phyloP scores from a whole-genome alignment of 2,329 filamentous ascomycete genomes.

The Kalmusia sp. region DNA sequence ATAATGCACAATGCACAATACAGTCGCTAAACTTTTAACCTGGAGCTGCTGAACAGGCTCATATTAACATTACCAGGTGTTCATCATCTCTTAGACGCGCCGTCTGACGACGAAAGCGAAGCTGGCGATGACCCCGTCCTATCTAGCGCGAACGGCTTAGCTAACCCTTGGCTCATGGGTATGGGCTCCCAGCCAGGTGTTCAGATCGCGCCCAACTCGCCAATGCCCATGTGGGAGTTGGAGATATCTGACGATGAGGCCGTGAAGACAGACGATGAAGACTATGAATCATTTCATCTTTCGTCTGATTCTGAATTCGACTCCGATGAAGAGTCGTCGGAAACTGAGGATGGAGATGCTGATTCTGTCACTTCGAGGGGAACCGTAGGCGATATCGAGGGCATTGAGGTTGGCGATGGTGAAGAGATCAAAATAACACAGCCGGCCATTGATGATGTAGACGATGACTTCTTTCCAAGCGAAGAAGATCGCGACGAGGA shows the following conservation, averaged over 20 bases:
- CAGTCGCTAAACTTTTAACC: too few relatives aligned
- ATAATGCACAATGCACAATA: too few relatives aligned
- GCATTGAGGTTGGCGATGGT: conserved; percentile 76
- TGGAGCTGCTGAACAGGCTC: background rate
- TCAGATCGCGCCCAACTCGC: conserved; percentile 36
- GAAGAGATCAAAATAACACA: conserved; percentile 86
- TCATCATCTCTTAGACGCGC: conserved; percentile 87
- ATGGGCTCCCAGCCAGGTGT: conserved; percentile 46
- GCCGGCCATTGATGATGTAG: conserved; percentile 86
- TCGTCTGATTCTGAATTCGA: conserved; percentile 66
- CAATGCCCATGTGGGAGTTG: conserved; percentile 46
- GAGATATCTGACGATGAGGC: conserved; percentile 64
- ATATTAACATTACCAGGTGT: conserved; percentile 54
- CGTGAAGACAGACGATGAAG: conserved; percentile 48
- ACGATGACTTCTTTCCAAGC: conserved; percentile 82
- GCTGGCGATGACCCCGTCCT: conserved; percentile 47
- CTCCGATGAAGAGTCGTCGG: conserved; percentile 38
- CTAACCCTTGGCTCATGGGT: conserved; percentile 44
- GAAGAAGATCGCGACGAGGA: conserved; percentile 78
- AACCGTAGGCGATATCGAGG: conserved; percentile 72
- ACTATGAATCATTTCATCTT: conserved; percentile 53
- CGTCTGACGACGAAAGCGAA: conserved; percentile 60
- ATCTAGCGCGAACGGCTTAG: conserved; percentile 50
- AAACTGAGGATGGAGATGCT: conserved; percentile 33
- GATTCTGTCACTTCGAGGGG: conserved; percentile 37